Percentiles rank a stretch among this genome's conserved stretches.
Evolutionary conservation across 2,329 filamentous ascomycete species (phyloP).

Genomic region (Teratosphaeria epicoccoides): DNA sequence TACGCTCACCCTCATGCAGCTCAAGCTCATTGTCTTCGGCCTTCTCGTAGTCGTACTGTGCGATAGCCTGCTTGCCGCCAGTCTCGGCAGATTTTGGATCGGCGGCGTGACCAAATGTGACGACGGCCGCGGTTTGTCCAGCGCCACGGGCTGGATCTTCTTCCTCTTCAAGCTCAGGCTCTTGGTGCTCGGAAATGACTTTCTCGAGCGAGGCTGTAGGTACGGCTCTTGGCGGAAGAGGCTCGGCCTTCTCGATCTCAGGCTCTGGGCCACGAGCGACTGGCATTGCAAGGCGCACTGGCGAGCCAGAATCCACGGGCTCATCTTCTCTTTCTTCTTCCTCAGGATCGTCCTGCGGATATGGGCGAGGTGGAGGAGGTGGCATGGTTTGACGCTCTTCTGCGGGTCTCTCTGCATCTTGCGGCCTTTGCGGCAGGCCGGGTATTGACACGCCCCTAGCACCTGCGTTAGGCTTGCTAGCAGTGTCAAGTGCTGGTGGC

Average conservation of each 20-base stretch:
- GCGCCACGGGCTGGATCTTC: conserved; percentile 44
- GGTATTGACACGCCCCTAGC: conserved; percentile 63
- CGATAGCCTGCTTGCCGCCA: conserved; percentile 60
- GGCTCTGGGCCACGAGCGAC: conserved; percentile 52
- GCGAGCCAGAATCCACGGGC: conserved; percentile 50
- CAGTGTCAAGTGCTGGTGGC: conserved; percentile 54
- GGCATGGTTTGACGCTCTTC: conserved; percentile 42
- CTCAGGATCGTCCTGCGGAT: conserved; percentile 19
- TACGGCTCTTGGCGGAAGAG: conserved; percentile 43
- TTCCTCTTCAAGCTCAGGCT: conserved; percentile 53
- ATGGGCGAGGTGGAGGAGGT: conserved; percentile 32
- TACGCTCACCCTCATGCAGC: conserved; percentile 73
- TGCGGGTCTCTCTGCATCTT: conserved; percentile 41
- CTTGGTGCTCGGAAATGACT: conserved; percentile 52
- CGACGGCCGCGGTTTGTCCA: conserved; percentile 34
- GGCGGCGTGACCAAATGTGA: conserved; percentile 34
- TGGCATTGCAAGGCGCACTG: conserved; percentile 77
- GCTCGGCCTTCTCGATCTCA: conserved; percentile 41
- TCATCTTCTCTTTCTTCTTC: conserved; percentile 25
- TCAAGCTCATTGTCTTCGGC: conserved; percentile 96
- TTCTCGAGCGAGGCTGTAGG: conserved; percentile 54
- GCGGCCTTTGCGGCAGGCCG: conserved; percentile 53
- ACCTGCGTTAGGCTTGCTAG: conserved; percentile 56
- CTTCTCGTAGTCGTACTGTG: conserved; percentile 95
- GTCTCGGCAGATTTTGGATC: conserved; percentile 28